These are phyloP conservation scores for Monosporascus sp. DNA, from an alignment of 2,329 filamentous ascomycete genomes.

Conservation along the genomic window DNA sequence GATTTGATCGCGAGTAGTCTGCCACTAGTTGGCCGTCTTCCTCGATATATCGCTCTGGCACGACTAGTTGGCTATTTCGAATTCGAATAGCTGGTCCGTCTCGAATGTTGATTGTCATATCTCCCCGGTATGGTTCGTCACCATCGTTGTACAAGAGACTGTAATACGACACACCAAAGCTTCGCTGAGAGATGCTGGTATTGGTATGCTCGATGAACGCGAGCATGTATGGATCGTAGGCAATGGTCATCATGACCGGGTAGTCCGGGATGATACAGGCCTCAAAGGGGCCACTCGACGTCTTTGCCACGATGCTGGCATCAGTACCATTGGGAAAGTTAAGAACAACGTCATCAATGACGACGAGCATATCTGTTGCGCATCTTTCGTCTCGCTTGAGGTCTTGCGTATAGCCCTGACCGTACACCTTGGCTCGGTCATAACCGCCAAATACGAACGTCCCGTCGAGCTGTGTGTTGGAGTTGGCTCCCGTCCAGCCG, in stretches of 20 bases:
- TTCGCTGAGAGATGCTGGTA: conserved; percentile 6
- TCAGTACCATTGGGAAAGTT: conserved; percentile 29
- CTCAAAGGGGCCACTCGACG: conserved; percentile 3
- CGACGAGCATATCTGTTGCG: conserved; percentile 23
- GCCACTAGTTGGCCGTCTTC: conserved; percentile 7
- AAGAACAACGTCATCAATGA: conserved; percentile 24
- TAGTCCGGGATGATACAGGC: conserved; percentile 16
- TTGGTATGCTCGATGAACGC: conserved; percentile 2
- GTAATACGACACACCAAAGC: conserved; percentile 12
- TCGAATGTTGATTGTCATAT: conserved; percentile 13
- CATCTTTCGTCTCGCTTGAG: conserved; percentile 15
- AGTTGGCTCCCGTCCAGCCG: conserved; percentile 16
- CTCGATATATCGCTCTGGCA: conserved; percentile 20
- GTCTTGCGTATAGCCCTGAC: conserved; percentile 12
- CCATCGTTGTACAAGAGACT: conserved; percentile 10
- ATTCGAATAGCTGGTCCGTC: conserved; percentile 15
- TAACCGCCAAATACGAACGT: conserved; percentile 26
- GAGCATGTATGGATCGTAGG: conserved; percentile 14
- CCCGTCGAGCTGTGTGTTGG: conserved; percentile 16
- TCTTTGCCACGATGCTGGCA: conserved; percentile 18
- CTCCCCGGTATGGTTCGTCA: conserved; percentile 7
- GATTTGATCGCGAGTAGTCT: conserved; percentile 14
- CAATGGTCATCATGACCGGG: conserved; percentile 15
- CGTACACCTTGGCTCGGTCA: conserved; percentile 20
- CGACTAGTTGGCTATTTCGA: conserved; percentile 26